Percentiles rank a stretch among this genome's conserved stretches.
phyloP scores from a whole-genome alignment of 2,329 filamentous ascomycete genomes.

The Epichloe scottii region DNA sequence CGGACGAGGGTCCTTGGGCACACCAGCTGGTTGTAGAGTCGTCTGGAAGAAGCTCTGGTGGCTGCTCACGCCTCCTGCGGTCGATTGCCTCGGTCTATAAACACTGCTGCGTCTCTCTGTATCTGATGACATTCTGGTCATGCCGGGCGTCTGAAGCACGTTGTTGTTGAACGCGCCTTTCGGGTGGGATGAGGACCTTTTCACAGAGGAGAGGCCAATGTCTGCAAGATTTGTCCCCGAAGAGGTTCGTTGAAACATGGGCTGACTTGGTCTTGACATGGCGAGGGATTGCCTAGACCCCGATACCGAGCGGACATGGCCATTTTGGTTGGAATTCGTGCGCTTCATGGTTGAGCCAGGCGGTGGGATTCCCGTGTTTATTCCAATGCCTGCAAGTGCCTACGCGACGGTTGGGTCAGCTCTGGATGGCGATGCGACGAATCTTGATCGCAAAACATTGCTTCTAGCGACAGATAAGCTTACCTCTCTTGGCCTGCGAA shows the following conservation, averaged over 20 bases:
- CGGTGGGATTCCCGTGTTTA: slow-evolving; percentile 77
- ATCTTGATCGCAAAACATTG: background rate
- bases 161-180: slow-evolving; percentile 34
- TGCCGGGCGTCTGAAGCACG: slow-evolving; percentile 38
- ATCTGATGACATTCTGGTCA: slow-evolving; percentile 34
- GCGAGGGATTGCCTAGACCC: slow-evolving; percentile 78
- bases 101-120: slow-evolving; percentile 70
- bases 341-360: slow-evolving; percentile 91
- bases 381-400: slow-evolving; percentile 77
- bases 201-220: slow-evolving; percentile 69
- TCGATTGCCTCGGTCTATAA: slow-evolving; percentile 57
- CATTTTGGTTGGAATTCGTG: slow-evolving; percentile 58
- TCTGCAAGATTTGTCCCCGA: slow-evolving; percentile 73
- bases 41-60: slow-evolving; percentile 95
- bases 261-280: slow-evolving; percentile 70
- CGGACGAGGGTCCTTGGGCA: slow-evolving; percentile 76
- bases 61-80: slow-evolving; percentile 44
- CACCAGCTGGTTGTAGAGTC: slow-evolving; percentile 66
- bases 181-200: slow-evolving; percentile 69
- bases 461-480: slow-evolving; percentile 15
- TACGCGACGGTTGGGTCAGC: slow-evolving; percentile 22
- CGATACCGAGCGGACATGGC: slow-evolving; percentile 72
- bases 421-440: slow-evolving; percentile 9
- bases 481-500: slow-evolving; percentile 85
- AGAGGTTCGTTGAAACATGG: slow-evolving; percentile 73